Percentiles rank a stretch among this genome's conserved stretches.
Evolutionary conservation across 139 green algal species (phyloP).

Genomic region (Chlorella vulgaris): DNA sequence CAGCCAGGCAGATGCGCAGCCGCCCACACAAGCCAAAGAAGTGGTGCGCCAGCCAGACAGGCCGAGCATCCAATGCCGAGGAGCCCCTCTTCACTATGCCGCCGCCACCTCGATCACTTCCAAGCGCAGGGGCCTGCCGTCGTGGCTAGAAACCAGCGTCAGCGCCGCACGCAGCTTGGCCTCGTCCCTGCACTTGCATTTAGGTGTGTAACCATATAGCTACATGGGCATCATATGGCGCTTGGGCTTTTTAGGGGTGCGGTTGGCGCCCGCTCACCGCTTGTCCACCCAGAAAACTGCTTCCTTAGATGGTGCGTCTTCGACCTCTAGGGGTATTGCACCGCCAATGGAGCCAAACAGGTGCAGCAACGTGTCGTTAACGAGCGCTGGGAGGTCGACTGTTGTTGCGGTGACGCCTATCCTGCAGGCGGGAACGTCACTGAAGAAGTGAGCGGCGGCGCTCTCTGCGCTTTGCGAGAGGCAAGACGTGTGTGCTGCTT

Average conservation of each 20-base stretch:
- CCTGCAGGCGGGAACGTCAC: background rate
- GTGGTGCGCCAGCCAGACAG: background rate
- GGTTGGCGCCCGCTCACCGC: background rate
- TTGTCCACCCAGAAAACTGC: background rate
- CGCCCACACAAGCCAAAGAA: background rate
- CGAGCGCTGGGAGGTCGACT: background rate
- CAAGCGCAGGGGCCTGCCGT: conserved; percentile 25
- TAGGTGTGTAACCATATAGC: no score
- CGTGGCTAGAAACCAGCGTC: background rate
- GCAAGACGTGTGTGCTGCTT: no score
- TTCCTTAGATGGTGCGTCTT: background rate
- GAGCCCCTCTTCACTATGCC: background rate
- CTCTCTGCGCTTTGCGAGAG: no score
- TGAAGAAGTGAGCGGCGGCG: no score
- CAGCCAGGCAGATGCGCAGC: background rate
- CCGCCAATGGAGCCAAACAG: conserved; percentile 5
- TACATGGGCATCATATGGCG: background rate
- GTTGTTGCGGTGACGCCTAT: background rate
- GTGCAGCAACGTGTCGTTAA: background rate
- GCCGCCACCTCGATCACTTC: background rate
- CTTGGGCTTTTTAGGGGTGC: no score
- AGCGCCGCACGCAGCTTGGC: background rate
- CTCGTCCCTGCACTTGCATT: background rate
- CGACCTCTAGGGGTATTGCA: background rate
- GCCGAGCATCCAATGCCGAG: background rate